Percentiles rank a stretch among this genome's conserved stretches.
Evolutionary conservation across 2,329 filamentous ascomycete species (phyloP).

Genomic region (Botrytis cinerea): DNA sequence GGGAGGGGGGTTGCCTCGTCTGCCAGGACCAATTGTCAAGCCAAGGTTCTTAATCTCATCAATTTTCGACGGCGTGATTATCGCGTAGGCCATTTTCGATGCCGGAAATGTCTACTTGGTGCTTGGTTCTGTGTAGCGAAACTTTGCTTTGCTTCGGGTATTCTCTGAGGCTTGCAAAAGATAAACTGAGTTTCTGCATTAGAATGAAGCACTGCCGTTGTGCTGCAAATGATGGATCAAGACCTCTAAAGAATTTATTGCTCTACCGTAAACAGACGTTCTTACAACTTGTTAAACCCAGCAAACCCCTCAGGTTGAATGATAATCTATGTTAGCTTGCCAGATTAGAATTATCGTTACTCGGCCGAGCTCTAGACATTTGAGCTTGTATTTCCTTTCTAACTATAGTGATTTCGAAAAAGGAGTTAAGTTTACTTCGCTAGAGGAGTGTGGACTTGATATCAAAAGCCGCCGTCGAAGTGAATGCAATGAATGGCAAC

Average conservation of each 20-base stretch:
- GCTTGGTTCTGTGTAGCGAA: not conserved
- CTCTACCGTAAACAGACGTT: not conserved
- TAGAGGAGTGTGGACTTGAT: not conserved
- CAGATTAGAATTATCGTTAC: not conserved
- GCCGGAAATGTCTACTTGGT: not conserved
- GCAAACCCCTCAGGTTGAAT: not conserved
- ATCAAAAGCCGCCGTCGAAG: not conserved
- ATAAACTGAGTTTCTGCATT: not conserved
- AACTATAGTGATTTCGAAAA: not conserved
- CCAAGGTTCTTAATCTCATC: too few species aligned
- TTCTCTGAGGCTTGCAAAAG: not conserved
- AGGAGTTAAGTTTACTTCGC: not conserved
- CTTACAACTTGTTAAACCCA: not conserved
- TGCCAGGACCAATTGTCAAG: too few species aligned
- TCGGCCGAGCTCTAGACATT: not conserved
- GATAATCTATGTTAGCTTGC: not conserved
- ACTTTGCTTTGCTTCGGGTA: not conserved
- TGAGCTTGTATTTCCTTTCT: not conserved
- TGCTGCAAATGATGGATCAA: not conserved
- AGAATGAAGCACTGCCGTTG: not conserved
- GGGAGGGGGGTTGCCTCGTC: too few species aligned
- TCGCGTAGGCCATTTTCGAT: not conserved
- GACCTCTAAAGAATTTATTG: not conserved
- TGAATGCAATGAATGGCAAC: too few species aligned
- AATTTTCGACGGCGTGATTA: not conserved